Evolutionary conservation across 1,139 yeast species (phyloP), one percentile per base, ranked within the genome.

Genomic region (Scheffersomyces cryptocercus): DNA sequence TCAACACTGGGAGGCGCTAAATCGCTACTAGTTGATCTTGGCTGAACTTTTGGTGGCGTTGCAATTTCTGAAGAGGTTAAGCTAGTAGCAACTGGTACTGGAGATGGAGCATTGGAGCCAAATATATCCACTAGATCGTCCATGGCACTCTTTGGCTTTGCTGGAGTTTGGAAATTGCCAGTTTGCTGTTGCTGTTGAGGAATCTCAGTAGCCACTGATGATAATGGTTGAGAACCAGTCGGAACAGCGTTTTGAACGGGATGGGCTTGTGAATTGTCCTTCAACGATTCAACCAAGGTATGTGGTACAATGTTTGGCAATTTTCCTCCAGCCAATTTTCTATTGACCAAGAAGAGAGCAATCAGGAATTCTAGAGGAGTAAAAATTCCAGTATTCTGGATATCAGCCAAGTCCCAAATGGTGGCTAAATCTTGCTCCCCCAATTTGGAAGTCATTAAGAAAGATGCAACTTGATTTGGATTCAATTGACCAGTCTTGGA

Each of bases 381-480:
- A 58, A 95, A 88, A 40, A 79, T 78, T 30, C 97, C 98, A 37
- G 90, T 82, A 64, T 90, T 89, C 55, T 88, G 88, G 48, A 90
- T 78, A 64, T 95, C 98, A 5, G 98, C 83, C 57, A 93, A 75
- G 64, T 93, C 98, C 99, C 99, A 95, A 36, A 95, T 83, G 28
- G 82, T 73, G 1, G 99, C 99, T 53, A 95, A 75, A 32, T 82
- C 84, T 45, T 88, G 95, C 58, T 91, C 97, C 37, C 84, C 77
- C 47, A 95, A 77, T 50, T 88, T 88, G 2, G 98, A 91, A 9
- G 95, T 86, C 75, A 89, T 82, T 58, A 95, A 80, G 61, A 91
- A 90, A 6, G 87, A 84, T 3, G 96, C 99, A 36, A 95, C 93
- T 52, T 89, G 91, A 48, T 77, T 79, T 7, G 91, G 87, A 29